Percentiles rank a stretch among this genome's conserved stretches.
These are phyloP conservation scores for Diaporthe sp. DNA, from an alignment of 2,329 filamentous ascomycete genomes.

Conservation along the genomic window DNA sequence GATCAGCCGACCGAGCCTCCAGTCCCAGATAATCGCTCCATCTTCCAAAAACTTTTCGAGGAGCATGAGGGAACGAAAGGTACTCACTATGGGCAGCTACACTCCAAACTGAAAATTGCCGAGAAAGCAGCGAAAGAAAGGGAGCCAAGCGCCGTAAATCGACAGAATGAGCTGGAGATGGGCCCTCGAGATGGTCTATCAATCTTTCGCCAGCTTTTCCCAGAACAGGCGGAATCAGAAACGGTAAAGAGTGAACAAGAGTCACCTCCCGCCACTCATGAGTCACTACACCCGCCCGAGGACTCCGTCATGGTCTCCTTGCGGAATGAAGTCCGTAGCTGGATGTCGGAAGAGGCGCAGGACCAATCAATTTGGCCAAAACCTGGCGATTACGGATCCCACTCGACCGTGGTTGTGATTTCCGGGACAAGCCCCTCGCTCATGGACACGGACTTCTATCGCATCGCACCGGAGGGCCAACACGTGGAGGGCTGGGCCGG, in stretches of 20 bases:
- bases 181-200: background rate
- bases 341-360: constrained; percentile 26
- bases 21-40: constrained; percentile 19
- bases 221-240: background rate
- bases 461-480: constrained; percentile 70
- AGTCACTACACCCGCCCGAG: background rate
- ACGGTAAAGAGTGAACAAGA: background rate
- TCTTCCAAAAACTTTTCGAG: constrained; percentile 31
- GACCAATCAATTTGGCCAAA: constrained; percentile 7
- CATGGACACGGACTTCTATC: constrained; percentile 77
- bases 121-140: background rate
- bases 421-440: constrained; percentile 70
- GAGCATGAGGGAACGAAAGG: constrained; percentile 13
- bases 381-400: constrained; percentile 32
- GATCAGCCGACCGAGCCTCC: background rate
- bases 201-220: constrained; percentile 35
- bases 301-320: constrained; percentile 33
- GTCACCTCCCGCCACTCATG: background rate
- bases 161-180: no score
- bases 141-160: background rate
- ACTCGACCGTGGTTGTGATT: constrained; percentile 63
- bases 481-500: constrained; percentile 78
- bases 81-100: background rate
- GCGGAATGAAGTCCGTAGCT: constrained; percentile 39
- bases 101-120: background rate